Evolutionary conservation across 495 filamentous ascomycete species (phyloP).

Genomic region (Penicillium malachiteum): DNA sequence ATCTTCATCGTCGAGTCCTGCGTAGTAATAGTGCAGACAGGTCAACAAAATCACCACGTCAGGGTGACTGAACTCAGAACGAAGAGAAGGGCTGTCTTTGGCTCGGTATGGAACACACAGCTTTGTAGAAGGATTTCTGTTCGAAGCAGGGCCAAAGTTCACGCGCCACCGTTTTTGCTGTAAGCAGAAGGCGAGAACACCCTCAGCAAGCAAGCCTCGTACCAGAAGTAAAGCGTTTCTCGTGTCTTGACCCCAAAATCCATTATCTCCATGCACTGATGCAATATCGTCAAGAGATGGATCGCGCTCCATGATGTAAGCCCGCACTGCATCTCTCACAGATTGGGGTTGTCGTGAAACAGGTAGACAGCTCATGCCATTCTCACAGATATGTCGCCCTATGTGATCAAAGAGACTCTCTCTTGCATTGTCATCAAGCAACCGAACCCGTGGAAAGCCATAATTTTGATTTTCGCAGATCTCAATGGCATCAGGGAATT

Average conservation of each 20-base stretch:
- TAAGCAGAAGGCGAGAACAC: constrained; percentile 7
- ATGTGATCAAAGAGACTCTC: background rate
- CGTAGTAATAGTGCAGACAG: constrained; percentile 67
- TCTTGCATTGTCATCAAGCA: background rate
- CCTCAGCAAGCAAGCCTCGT: constrained; percentile 5
- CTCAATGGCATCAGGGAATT: background rate
- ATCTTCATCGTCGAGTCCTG: constrained; percentile 55
- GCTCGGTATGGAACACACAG: constrained; percentile 60
- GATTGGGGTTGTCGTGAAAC: background rate
- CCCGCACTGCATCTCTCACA: background rate
- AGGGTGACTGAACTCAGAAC: constrained; percentile 73
- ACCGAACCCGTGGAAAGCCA: background rate
- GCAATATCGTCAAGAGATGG: background rate
- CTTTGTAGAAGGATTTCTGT: background rate
- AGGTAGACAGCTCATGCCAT: background rate
- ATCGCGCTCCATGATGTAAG: background rate
- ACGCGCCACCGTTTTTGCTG: constrained; percentile 10
- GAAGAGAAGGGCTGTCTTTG: constrained; percentile 62
- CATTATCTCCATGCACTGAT: background rate
- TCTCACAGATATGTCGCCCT: background rate
- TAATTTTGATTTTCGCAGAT: background rate
- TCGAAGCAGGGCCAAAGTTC: constrained; percentile 5
- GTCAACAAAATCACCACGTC: constrained; percentile 70
- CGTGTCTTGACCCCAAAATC: background rate
- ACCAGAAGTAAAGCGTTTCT: background rate